Evolutionary conservation across 441 rosid species (phyloP).

Genomic region (Brassica hybrid): DNA sequence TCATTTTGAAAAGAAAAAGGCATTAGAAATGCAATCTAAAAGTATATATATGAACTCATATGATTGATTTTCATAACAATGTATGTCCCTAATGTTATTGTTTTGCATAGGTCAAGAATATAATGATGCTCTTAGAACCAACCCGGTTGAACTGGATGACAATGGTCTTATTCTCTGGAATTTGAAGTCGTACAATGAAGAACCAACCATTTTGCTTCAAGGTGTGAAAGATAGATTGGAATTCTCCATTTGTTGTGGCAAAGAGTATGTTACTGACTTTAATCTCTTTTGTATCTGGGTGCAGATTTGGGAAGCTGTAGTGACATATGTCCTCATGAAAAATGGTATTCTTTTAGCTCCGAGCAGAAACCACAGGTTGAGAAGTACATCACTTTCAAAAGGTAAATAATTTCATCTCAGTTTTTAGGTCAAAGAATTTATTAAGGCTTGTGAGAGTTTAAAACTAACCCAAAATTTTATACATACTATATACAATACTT

Average conservation of each 20-base stretch:
- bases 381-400: slow-evolving; percentile 55
- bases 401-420: slow-evolving; percentile 42
- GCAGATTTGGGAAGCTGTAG: slow-evolving; percentile 55
- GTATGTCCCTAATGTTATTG: background rate
- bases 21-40: slow-evolving; percentile 33
- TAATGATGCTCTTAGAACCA: slow-evolving; percentile 76
- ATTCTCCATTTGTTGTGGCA: slow-evolving; percentile 1
- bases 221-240: slow-evolving; percentile 48
- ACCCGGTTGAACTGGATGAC: slow-evolving; percentile 49
- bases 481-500: background rate
- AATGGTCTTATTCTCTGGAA: slow-evolving; percentile 60
- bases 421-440: background rate
- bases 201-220: slow-evolving; percentile 66
- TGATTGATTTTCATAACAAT: background rate
- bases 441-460: background rate
- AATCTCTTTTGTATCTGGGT: slow-evolving; percentile 20
- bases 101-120: slow-evolving; percentile 52
- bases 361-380: slow-evolving; percentile 65
- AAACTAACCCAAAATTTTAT: background rate
- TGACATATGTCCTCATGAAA: slow-evolving; percentile 51
- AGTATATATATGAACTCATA: slow-evolving; percentile 48
- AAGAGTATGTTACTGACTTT: slow-evolving; percentile 1
- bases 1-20: slow-evolving; percentile 33
- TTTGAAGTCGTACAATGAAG: slow-evolving; percentile 39
- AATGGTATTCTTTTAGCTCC: slow-evolving; percentile 64